phyloP scores from a whole-genome alignment of 2,329 filamentous ascomycete genomes.

The Blumeriella jaapii region DNA sequence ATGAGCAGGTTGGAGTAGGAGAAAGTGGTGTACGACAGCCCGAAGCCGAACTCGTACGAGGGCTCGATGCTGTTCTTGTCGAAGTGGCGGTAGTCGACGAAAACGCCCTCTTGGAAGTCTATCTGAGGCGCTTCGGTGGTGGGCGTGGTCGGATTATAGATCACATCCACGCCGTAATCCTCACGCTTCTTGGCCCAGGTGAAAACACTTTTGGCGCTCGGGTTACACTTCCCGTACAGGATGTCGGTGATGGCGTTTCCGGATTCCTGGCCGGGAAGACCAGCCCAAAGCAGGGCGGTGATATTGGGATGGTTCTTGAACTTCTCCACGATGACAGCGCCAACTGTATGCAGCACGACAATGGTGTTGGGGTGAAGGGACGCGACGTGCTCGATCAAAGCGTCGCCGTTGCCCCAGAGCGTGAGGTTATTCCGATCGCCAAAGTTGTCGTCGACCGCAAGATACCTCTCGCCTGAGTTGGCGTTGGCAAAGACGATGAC shows the following conservation, averaged over 20 bases:
- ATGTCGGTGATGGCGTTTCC: constrained; percentile 71
- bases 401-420: constrained; percentile 73
- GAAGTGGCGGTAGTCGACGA: constrained; percentile 73
- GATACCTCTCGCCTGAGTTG: constrained; percentile 74
- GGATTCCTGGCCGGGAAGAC: constrained; percentile 74
- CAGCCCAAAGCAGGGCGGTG: constrained; percentile 73
- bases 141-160: constrained; percentile 32
- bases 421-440: constrained; percentile 92
- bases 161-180: constrained; percentile 32
- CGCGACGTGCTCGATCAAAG: constrained; percentile 68
- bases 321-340: constrained; percentile 65
- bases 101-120: constrained; percentile 65
- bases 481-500: constrained; percentile 86
- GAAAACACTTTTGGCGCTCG: constrained; percentile 65
- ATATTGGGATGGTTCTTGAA: constrained; percentile 69
- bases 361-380: constrained; percentile 76
- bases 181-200: constrained; percentile 52
- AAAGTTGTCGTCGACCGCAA: constrained; percentile 67
- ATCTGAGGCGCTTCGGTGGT: constrained; percentile 47
- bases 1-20: constrained; percentile 53
- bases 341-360: constrained; percentile 78
- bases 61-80: constrained; percentile 52
- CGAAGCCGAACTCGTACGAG: constrained; percentile 71
- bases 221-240: constrained; percentile 69
- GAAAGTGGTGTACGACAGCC: constrained; percentile 71